Base-by-base conservation (phyloP, 1,284 basidiomycete genomes). In the Chalciporus sp. region DNA sequence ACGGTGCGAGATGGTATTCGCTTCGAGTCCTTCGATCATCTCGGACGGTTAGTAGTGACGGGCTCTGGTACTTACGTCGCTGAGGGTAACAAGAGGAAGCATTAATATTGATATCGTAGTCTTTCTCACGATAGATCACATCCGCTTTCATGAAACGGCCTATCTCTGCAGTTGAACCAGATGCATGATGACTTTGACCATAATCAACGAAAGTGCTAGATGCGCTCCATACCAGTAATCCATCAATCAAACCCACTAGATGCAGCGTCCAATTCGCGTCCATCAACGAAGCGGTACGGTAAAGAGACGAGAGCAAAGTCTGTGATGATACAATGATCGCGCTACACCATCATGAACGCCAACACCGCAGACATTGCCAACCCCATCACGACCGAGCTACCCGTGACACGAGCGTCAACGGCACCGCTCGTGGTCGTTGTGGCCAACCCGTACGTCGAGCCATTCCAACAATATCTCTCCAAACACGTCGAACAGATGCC, bases 401-500 rank as follows among this genome's bases (percentile, higher is more conserved):
- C 14, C 12, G 55, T 54, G 47, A 64, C 57, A 5, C 61, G 40
- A n/a, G 39, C 9, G 39, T 37, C 39, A 20, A 11, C 7, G 17
- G 29, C 51, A 31, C 26, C 43, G 45, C 39, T 42, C n/a, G 26
- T 27, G 10, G 20, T 26, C 19, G n/a, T 33, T 16, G 47, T 26
- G 29, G 28, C 27, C 20, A 54, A 26, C 14, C 26, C 35, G 20
- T 44, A 17, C 17, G 35, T 44, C 37, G 41, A 42, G 29, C 49
- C 31, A 1, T 45, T 28, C 67, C 66, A 74, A 51, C 73, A 74
- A 56, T 75, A 75, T 51, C 69, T 58, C 45, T 55, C 55, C 33
- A 74, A 61, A 53, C 73, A 74, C 14, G 46, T 58, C 53, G 31
- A 52, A 46, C 73, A 76, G 16, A 71, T 61, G 7, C 70, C 72